Evolutionary conservation across 116 monocot species (phyloP).

Genomic region (Dioscorea cayenensis): DNA sequence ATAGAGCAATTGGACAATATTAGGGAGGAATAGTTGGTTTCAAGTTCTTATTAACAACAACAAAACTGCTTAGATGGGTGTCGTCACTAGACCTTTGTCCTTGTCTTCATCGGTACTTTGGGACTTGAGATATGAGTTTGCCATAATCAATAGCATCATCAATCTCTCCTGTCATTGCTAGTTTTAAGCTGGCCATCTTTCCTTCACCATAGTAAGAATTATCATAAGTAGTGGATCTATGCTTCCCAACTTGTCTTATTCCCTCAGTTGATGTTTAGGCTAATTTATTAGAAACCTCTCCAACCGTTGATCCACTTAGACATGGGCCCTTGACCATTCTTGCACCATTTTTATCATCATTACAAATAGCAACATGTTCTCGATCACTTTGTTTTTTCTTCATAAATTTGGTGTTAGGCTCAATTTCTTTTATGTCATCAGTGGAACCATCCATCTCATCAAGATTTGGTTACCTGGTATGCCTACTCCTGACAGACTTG

Average conservation of each 20-base stretch:
- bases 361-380: not conserved
- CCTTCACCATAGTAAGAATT: not conserved
- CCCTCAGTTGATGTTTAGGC: not conserved
- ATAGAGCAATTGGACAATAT: no score
- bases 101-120: not conserved
- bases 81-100: no score
- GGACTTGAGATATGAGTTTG: not conserved
- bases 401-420: not conserved
- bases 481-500: conserved; percentile 36
- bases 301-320: not conserved
- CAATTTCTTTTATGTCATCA: not conserved
- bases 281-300: not conserved
- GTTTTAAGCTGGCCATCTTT: not conserved
- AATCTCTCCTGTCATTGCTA: not conserved
- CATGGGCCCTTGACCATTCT: not conserved
- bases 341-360: not conserved
- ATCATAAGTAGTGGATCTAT: not conserved
- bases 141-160: not conserved
- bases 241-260: not conserved
- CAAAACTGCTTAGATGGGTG: no score
- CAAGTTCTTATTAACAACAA: no score
- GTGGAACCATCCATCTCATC: conserved; percentile 2
- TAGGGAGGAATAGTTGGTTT: no score
- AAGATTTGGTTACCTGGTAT: conserved; percentile 7
- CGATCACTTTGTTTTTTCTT: not conserved